Percentiles rank a stretch among this genome's conserved stretches.
phyloP scores from a whole-genome alignment of 257 asterid genomes.

The Datura wrightii region DNA sequence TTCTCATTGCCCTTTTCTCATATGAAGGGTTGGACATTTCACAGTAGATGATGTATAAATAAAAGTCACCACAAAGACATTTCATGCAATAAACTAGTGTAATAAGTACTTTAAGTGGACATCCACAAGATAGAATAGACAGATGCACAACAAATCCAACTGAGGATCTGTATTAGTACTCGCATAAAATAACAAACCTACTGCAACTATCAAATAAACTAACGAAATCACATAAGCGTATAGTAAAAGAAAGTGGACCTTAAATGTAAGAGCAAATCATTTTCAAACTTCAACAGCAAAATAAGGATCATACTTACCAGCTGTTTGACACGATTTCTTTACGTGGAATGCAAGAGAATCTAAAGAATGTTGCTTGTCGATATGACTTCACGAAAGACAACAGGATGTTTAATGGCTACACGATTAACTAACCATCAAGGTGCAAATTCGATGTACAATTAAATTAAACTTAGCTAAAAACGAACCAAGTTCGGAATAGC shows the following conservation, averaged over 20 bases:
- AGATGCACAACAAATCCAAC: not conserved
- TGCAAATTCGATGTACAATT: not conserved
- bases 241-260: not conserved
- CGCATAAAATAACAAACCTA: not conserved
- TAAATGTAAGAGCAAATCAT: not conserved
- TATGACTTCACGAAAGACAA: not conserved
- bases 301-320: not conserved
- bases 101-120: not conserved
- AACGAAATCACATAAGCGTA: not conserved
- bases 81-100: not conserved
- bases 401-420: not conserved
- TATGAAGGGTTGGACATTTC: not conserved
- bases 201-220: not conserved
- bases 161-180: not conserved
- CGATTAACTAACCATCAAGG: not conserved
- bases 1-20: not conserved
- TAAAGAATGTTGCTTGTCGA: not conserved
- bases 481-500: not conserved
- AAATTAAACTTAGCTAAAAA: not conserved
- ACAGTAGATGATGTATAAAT: not conserved
- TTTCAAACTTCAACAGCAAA: not conserved
- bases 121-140: constrained; percentile 5
- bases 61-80: not conserved
- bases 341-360: not conserved
- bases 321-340: not conserved